Evolutionary conservation across 176 grass and related monocot species (phyloP).

Genomic region (Tuctoria greenei): DNA sequence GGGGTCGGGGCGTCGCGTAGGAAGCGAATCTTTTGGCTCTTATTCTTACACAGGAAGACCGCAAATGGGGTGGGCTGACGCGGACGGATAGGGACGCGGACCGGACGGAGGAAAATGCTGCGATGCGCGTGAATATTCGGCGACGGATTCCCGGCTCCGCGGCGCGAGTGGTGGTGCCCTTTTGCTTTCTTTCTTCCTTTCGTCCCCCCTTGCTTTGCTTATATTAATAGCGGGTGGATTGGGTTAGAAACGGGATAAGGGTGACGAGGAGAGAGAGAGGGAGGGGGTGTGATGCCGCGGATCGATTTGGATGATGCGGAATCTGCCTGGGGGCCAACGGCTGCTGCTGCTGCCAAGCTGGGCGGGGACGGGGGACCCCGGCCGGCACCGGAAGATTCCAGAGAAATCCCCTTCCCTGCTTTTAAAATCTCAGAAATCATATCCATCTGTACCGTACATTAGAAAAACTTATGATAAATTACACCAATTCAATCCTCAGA

Average conservation of each 20-base stretch:
- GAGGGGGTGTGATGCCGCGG: not conserved
- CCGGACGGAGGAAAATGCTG: not conserved
- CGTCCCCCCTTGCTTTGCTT: not conserved
- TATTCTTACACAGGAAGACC: slow-evolving; percentile 27
- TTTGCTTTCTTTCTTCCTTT: not conserved
- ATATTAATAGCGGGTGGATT: not conserved
- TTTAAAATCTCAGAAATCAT: not conserved
- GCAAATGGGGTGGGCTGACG: not conserved
- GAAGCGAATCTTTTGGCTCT: slow-evolving; percentile 52
- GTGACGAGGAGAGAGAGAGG: not conserved
- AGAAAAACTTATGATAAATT: not conserved
- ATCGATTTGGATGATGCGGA: not conserved
- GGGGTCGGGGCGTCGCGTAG: slow-evolving; percentile 82
- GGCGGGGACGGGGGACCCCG: not conserved
- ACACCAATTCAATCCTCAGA: not conserved
- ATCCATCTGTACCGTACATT: no score
- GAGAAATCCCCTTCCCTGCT: not conserved
- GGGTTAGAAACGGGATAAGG: not conserved
- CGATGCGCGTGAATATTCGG: slow-evolving; percentile 59
- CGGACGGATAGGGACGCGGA: slow-evolving; percentile 17
- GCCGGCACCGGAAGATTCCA: not conserved
- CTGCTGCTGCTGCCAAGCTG: not conserved
- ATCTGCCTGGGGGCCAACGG: not conserved
- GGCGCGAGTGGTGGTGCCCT: not conserved
- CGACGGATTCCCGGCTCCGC: slow-evolving; percentile 49